phyloP scores from a whole-genome alignment of 805 yeast genomes.

The Saccharomycopsis sp. region DNA sequence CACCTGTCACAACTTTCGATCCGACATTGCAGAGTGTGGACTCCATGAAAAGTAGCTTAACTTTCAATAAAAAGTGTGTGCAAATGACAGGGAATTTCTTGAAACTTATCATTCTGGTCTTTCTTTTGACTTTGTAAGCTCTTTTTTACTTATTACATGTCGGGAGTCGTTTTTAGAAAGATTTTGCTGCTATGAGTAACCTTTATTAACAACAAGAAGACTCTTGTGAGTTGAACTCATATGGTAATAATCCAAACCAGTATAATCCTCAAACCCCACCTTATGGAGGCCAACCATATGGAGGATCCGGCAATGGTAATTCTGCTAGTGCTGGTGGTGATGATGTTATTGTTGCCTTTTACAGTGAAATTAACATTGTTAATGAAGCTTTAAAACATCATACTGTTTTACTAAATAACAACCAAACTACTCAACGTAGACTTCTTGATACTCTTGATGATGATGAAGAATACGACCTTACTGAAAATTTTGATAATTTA shows the following conservation, averaged over 20 bases:
- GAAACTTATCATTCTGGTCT: too few species aligned
- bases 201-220: too few species aligned
- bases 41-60: too few species aligned
- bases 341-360: conserved; percentile 55
- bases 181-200: too few species aligned
- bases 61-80: too few species aligned
- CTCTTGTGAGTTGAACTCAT: conserved; percentile 9
- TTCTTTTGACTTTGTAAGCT: too few species aligned
- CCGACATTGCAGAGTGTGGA: too few species aligned
- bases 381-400: conserved; percentile 63
- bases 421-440: conserved; percentile 60
- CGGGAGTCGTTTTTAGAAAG: too few species aligned
- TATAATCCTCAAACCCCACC: too few species aligned
- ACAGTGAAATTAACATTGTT: conserved; percentile 57
- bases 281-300: conserved; percentile 5
- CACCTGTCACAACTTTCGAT: too few species aligned
- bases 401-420: conserved; percentile 55
- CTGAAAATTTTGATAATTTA: conserved; percentile 67
- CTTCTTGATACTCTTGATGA: conserved; percentile 64
- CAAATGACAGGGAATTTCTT: too few species aligned
- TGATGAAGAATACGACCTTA: conserved; percentile 56
- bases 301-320: background rate
- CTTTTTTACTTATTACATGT: too few species aligned
- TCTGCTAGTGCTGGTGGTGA: conserved; percentile 25
- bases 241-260: conserved; percentile 2